Conservation (phyloP, 2,329 filamentous ascomycete species). For the Phaeosphaeria sp. region DNA sequence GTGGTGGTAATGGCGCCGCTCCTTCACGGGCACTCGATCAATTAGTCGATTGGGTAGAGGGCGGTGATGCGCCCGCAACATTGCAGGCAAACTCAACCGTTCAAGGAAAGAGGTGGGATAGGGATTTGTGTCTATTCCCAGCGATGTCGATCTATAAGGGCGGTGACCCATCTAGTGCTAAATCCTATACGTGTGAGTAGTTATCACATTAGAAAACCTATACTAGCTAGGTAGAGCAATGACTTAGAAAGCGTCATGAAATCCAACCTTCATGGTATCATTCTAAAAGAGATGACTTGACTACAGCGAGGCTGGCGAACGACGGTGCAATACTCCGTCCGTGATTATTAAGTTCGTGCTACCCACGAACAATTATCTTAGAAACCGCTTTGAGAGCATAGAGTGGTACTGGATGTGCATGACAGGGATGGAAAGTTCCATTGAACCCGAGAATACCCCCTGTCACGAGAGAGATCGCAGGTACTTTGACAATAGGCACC, state of each 20-base stretch:
- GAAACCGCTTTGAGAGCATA: too few relatives aligned
- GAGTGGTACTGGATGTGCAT: too few relatives aligned
- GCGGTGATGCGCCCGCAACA: constrained; percentile 22
- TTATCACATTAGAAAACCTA: neutral
- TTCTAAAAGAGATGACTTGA: too few relatives aligned
- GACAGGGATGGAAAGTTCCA: too few relatives aligned
- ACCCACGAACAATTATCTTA: too few relatives aligned
- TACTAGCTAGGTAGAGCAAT: neutral
- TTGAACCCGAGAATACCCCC: too few relatives aligned
- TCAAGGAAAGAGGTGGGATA: neutral
- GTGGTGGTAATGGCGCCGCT: constrained; percentile 23
- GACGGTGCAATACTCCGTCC: too few relatives aligned
- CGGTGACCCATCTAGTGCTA: constrained; percentile 5
- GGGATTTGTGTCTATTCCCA: constrained; percentile 3
- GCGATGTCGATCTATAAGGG: constrained; percentile 13
- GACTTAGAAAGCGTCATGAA: neutral
- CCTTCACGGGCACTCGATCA: constrained; percentile 26
- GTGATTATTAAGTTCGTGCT: neutral
- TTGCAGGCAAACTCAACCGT: neutral
- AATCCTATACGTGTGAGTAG: neutral
- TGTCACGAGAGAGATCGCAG: too few relatives aligned
- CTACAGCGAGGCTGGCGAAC: too few relatives aligned
- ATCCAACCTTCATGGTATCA: too few relatives aligned
- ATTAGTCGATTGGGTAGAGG: constrained; percentile 40
- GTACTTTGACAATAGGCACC: too few relatives aligned